A percentile compares a stretch with the other conserved stretches of the same genome.
Evolutionary conservation across 345 rosid species (phyloP).

Genomic region (Clausena lansium): DNA sequence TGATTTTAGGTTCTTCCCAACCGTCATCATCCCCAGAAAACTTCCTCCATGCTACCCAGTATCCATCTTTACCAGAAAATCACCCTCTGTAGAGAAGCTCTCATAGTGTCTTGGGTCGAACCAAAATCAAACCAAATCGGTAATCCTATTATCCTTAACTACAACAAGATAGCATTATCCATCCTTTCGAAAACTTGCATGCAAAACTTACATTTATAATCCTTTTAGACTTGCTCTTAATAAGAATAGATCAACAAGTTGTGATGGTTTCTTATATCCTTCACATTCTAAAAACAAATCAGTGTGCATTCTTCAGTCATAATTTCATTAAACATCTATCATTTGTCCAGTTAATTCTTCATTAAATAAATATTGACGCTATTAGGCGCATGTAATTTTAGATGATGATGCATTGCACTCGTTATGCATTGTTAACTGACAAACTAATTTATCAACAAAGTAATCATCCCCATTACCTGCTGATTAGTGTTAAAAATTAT

Average conservation of each 20-base stretch:
- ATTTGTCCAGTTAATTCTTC: background rate
- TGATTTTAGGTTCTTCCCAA: too few relatives aligned
- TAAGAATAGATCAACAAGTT: slow-evolving; percentile 66
- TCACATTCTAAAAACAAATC: slow-evolving; percentile 79
- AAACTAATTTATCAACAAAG: background rate
- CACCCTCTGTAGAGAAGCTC: too few relatives aligned
- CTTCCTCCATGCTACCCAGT: rapidly evolving
- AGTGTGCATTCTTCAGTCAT: background rate
- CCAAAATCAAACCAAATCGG: too few relatives aligned
- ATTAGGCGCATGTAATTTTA: background rate
- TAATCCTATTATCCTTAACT: background rate
- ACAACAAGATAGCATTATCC: background rate
- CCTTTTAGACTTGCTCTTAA: slow-evolving; percentile 59
- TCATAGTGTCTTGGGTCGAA: too few relatives aligned
- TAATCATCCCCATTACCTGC: too few relatives aligned
- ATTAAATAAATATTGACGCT: background rate
- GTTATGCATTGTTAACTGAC: background rate
- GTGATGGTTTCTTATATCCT: slow-evolving; percentile 80
- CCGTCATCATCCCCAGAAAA: too few relatives aligned
- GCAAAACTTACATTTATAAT: slow-evolving; percentile 65
- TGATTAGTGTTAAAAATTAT: too few relatives aligned
- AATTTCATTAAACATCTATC: background rate
- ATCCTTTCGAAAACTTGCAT: background rate
- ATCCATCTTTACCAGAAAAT: too few relatives aligned
- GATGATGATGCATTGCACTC: background rate